Base-by-base conservation (phyloP, 345 rosid genomes). In the Brassica rapa region DNA sequence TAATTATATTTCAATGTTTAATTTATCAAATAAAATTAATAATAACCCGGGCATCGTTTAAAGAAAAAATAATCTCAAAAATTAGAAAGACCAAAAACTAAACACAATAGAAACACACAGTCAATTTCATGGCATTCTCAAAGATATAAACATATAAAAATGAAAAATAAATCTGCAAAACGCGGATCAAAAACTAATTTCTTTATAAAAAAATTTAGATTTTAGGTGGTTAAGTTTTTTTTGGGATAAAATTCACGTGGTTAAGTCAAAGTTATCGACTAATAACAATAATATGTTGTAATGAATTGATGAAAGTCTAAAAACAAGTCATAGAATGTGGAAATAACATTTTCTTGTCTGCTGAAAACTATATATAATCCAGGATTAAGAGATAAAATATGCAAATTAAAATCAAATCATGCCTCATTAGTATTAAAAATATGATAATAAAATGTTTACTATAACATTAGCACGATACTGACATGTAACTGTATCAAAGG, bases 401-500 rank as follows among this genome's bases (percentile, higher is more conserved):
- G 16, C 55, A 66, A 10, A 4, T 39, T 41, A 23, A 66, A 67
- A 41, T 43, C 16, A 41, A 67, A 41, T 4, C 41, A 65, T 49
- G 49, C n/a, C 32, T 59, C 63, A 33, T 29, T 16, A 25, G 21
- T 43, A 61, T 62, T 43, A 55, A 6, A 51, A 51, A n/a, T 51
- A 3, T n/a, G 7, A 46, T 46, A 46, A 41, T 8, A 11, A 46
- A 37, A 41, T 6, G 46, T 93, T 2, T 66, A 90, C 0, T 89
- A 93, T 9, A 90, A 93, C 69, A 39, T 66, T 6, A 83, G 88
- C 57, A 87, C 74, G 1, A 88, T 89, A 1, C 97, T 90, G 1
- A 84, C 77, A 9, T 93, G 97, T 80, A 81, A 19, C 4, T 93
- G 96, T 69, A 70, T 85, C 3, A 53, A 4, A 19, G 96, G 98